Conservation (phyloP, 2,329 filamentous ascomycete species). For the Ophiostoma australiae region DNA sequence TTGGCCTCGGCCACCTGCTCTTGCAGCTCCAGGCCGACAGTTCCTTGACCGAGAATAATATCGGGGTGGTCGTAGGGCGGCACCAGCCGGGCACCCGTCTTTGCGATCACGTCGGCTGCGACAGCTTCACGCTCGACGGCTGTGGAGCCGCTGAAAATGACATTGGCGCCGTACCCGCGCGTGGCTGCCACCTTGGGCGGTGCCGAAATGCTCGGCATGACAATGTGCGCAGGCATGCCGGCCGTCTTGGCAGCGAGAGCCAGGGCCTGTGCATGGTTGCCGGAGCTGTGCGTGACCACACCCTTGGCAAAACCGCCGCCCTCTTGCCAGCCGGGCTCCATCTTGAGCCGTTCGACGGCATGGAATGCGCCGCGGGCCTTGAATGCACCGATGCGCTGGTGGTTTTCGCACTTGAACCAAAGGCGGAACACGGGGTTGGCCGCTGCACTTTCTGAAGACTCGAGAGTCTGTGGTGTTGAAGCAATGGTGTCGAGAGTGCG, state of each 20-base stretch:
- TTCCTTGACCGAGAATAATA: conserved; percentile 92
- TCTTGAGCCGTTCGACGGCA: conserved; percentile 65
- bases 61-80: conserved; percentile 91
- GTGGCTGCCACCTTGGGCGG: conserved; percentile 86
- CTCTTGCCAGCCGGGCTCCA: conserved; percentile 56
- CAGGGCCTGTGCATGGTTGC: conserved; percentile 92
- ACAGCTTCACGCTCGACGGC: conserved; percentile 74
- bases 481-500: conserved; percentile 68
- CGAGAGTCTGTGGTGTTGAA: conserved; percentile 45
- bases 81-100: conserved; percentile 72
- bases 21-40: conserved; percentile 75
- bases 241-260: conserved; percentile 74
- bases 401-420: conserved; percentile 95
- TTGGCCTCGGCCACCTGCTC: conserved; percentile 54
- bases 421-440: conserved; percentile 49
- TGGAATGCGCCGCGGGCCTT: conserved; percentile 90
- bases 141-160: conserved; percentile 80
- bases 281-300: conserved; percentile 85
- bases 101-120: conserved; percentile 60
- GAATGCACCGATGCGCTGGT: conserved; percentile 86
- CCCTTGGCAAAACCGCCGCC: conserved; percentile 58
- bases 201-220: conserved; percentile 85
- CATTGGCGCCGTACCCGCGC: conserved; percentile 65
- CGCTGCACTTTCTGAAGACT: conserved; percentile 43
- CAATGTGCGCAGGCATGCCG: conserved; percentile 73